Conservation (phyloP, 1,139 yeast genomes). For the Meyerozyma smithsonii region DNA sequence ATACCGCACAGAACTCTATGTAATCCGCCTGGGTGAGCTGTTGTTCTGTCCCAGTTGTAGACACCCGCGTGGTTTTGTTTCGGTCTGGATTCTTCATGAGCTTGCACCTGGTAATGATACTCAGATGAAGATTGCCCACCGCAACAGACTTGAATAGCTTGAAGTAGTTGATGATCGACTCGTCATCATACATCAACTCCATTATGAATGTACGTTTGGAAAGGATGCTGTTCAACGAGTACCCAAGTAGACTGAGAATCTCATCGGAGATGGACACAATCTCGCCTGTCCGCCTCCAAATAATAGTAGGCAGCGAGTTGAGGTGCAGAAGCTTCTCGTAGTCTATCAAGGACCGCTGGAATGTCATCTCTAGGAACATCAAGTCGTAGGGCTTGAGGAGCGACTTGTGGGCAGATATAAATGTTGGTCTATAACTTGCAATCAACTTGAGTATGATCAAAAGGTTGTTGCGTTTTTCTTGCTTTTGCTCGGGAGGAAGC, state of each 20-base stretch:
- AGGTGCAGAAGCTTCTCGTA: slow-evolving; percentile 57
- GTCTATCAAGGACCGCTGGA: slow-evolving; percentile 64
- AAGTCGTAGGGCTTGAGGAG: slow-evolving; percentile 59
- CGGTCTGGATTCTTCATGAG: slow-evolving; percentile 27
- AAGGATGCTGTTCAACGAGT: slow-evolving; percentile 41
- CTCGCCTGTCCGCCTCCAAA: slow-evolving; percentile 78
- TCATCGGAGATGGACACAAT: slow-evolving; percentile 69
- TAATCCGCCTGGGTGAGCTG: slow-evolving; percentile 17
- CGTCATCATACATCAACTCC: slow-evolving; percentile 48
- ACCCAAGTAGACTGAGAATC: slow-evolving; percentile 59
- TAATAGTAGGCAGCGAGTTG: slow-evolving; percentile 63
- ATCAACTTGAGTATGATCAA: slow-evolving; percentile 58
- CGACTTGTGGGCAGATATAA: slow-evolving; percentile 67
- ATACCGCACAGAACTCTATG: slow-evolving; percentile 53
- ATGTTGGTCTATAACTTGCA: slow-evolving; percentile 68
- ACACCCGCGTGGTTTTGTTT: slow-evolving; percentile 4
- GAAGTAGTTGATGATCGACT: slow-evolving; percentile 40
- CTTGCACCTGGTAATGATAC: slow-evolving; percentile 45
- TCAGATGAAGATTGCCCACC: slow-evolving; percentile 46
- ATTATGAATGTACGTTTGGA: slow-evolving; percentile 50
- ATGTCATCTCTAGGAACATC: slow-evolving; percentile 61
- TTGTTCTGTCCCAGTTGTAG: slow-evolving; percentile 4
- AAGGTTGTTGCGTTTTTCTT: slow-evolving; percentile 39
- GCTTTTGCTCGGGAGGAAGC: slow-evolving; percentile 25
- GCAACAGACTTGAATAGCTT: slow-evolving; percentile 46